A percentile compares a stretch with the other conserved stretches of the same genome.
Evolutionary conservation across 805 yeast species (phyloP).

Genomic region (Candida quercuum): DNA sequence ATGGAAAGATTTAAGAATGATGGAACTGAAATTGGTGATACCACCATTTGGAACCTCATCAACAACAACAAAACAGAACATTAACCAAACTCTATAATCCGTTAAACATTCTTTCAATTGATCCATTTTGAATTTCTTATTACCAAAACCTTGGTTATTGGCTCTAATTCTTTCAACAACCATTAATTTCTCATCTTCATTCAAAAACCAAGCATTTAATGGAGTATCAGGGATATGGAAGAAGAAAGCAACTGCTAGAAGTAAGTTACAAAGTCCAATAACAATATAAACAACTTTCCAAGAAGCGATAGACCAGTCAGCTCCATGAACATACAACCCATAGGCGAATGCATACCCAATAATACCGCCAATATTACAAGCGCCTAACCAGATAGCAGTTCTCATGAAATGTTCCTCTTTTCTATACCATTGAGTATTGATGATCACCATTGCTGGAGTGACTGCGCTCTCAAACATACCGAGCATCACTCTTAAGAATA

Average conservation of each 20-base stretch:
- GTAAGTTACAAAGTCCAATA: constrained; percentile 47
- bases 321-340: constrained; percentile 29
- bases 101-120: constrained; percentile 37
- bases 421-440: constrained; percentile 15
- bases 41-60: constrained; percentile 52
- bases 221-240: constrained; percentile 46
- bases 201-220: constrained; percentile 31
- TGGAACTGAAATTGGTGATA: constrained; percentile 15
- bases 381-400: constrained; percentile 26
- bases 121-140: constrained; percentile 29
- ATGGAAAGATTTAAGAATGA: constrained; percentile 12
- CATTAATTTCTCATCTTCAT: constrained; percentile 33
- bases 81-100: constrained; percentile 47
- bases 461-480: constrained; percentile 45
- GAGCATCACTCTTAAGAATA: constrained; percentile 39
- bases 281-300: constrained; percentile 53
- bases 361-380: constrained; percentile 31
- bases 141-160: constrained; percentile 41
- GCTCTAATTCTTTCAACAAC: constrained; percentile 39
- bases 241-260: constrained; percentile 35
- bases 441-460: constrained; percentile 22
- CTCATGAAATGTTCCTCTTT: constrained; percentile 27
- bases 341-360: constrained; percentile 44
- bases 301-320: constrained; percentile 32
- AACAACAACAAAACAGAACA: constrained; percentile 34